Evolutionary conservation across 2,329 filamentous ascomycete species (phyloP), one percentile per base, ranked within the genome.

Genomic region (Parastagonospora avenae): DNA sequence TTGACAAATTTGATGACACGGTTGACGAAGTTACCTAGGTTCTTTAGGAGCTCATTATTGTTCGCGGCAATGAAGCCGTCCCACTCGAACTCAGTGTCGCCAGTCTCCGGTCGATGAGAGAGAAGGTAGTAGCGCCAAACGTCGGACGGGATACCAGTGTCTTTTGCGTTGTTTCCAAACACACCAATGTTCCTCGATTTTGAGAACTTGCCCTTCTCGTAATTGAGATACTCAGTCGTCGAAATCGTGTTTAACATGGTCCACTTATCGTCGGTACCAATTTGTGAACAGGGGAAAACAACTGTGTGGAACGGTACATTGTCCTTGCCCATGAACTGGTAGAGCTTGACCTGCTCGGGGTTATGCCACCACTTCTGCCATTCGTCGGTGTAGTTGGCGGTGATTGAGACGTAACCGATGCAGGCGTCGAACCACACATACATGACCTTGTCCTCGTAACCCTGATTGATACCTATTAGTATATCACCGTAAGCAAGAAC

Each of bases 301-400:
- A 96, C 90, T 38, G 89, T 90, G 77, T 96, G 92, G 80, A 93
- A 94, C 6, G 86, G 86, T 12, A 91, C 89, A 61, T 93, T 92
- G 73, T 93, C 90, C 74, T 96, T 97, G 76, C 92, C 92, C 85
- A 96, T 90, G 80, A 97, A 77, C 38, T 97, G 92, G 74, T 94
- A 96, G 10, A 97, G 83, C 68, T 88, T 84, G 41, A 97, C 92
- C 30, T 96, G 82, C 38, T 96, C 88, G 0, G 91, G 91, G 72
- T 95, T 89, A 69, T 89, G 87, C 92, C 92, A 97, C 92, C 92
- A 97, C 68, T 90, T 83, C 78, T 96, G 87, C 92, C 92, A 97
- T 56, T 95, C 82, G 38, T 86, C 82, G 4, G 92, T 96, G 74
- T 96, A 96, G 64, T 86, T 92, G 58, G 90, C 91, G 1, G 92